Evolutionary conservation across 202 grass and related monocot species (phyloP).

Genomic region (Digitaria exilis): DNA sequence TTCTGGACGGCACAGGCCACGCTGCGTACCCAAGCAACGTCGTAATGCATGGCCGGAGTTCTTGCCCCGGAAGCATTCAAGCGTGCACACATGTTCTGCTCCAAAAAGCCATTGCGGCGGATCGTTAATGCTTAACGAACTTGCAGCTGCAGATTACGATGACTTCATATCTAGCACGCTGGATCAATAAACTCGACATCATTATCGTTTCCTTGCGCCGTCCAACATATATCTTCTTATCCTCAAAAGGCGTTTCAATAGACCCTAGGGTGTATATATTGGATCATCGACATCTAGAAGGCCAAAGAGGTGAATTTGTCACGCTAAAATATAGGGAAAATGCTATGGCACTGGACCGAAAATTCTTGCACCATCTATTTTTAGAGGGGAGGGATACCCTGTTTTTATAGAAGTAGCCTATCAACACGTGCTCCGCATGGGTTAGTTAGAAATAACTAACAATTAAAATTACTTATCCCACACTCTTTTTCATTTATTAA

Average conservation of each 20-base stretch:
- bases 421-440: no score
- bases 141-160: not conserved
- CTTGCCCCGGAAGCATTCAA: conserved; percentile 34
- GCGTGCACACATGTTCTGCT: not conserved
- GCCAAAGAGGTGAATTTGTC: not conserved
- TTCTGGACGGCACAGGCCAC: conserved; percentile 49
- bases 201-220: conserved; percentile 15
- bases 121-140: not conserved
- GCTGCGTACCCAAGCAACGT: conserved; percentile 17
- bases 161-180: not conserved
- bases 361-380: no score
- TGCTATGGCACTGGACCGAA: no score
- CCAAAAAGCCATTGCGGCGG: not conserved
- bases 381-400: no score
- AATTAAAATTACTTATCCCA: no score
- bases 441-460: no score
- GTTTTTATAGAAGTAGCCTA: no score
- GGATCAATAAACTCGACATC: not conserved
- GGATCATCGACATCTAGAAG: conserved; percentile 12
- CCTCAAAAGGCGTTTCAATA: conserved; percentile 8
- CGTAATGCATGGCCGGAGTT: not conserved
- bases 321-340: not conserved
- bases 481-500: no score
- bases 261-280: not conserved
- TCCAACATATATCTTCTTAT: conserved; percentile 19